phyloP scores from a whole-genome alignment of 495 filamentous ascomycete species.

The Neurospora intermedia region DNA sequence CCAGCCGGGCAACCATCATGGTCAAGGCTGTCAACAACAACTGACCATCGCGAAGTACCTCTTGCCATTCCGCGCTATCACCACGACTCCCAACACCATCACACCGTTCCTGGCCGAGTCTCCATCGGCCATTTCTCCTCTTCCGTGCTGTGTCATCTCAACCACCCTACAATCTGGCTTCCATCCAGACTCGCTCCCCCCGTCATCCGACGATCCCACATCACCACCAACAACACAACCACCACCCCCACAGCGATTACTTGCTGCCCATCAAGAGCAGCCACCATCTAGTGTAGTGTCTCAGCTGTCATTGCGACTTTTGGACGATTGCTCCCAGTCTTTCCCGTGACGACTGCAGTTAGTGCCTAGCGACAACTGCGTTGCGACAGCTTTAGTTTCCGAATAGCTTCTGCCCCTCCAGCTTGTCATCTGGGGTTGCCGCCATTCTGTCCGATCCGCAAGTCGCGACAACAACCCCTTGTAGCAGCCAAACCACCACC shows the following conservation, averaged over 20 bases:
- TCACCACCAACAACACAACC: conserved; percentile 14
- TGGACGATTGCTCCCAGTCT: conserved; percentile 7
- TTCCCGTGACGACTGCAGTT: conserved; percentile 6
- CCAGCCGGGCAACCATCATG: neutral
- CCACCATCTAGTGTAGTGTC: neutral
- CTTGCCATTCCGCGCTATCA: neutral
- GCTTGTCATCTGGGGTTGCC: neutral
- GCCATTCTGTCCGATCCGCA: neutral
- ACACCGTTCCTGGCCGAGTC: neutral
- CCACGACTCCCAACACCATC: neutral
- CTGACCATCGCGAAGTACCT: neutral
- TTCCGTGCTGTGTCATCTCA: neutral
- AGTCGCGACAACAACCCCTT: neutral
- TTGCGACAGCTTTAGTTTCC: neutral
- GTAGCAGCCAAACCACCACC: neutral
- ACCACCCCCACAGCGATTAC: conserved; percentile 5
- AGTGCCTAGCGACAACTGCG: conserved; percentile 4
- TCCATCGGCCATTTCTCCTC: neutral
- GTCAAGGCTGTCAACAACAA: conserved; percentile 13
- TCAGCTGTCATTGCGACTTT: conserved; percentile 11
- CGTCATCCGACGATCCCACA: conserved; percentile 1
- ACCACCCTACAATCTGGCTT: neutral
- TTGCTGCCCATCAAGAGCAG: conserved; percentile 20
- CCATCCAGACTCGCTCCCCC: neutral
- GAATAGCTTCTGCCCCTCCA: neutral